These are phyloP conservation scores for Leccinum longicurvipes DNA, from an alignment of 768 basidiomycete genomes.

Conservation along the genomic window DNA sequence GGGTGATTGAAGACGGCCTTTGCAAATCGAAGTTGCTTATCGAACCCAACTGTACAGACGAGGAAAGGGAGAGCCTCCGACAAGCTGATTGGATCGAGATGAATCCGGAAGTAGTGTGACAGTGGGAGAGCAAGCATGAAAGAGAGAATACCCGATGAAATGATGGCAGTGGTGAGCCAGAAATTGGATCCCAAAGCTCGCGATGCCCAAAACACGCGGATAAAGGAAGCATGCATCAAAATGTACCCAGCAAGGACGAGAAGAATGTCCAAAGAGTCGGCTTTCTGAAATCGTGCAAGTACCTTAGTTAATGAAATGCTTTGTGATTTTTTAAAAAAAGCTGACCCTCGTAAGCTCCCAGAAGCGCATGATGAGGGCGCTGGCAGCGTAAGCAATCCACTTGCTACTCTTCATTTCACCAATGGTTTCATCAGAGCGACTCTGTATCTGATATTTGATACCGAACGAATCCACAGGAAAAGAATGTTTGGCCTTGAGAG, in stretches of 20 bases:
- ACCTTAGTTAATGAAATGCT: neutral
- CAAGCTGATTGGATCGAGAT: conserved; percentile 87
- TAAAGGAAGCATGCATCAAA: conserved; percentile 94
- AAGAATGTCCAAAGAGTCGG: conserved; percentile 93
- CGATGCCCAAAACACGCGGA: conserved; percentile 85
- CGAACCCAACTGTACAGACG: conserved; percentile 96
- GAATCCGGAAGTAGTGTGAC: conserved; percentile 73
- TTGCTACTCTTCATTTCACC: conserved; percentile 78
- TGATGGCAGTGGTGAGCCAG: conserved; percentile 67
- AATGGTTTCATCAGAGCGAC: conserved; percentile 46
- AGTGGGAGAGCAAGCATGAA: conserved; percentile 82
- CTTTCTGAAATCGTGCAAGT: conserved; percentile 53
- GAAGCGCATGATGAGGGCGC: conserved; percentile 74
- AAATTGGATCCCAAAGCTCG: conserved; percentile 77
- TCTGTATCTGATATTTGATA: conserved; percentile 52
- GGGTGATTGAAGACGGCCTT: conserved; percentile 86
- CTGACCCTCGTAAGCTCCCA: conserved; percentile 79
- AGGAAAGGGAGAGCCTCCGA: conserved; percentile 97
- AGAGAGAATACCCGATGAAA: conserved; percentile 77
- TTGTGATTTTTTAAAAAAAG: conserved; percentile 8
- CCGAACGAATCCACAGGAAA: conserved; percentile 38
- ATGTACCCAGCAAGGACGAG: conserved; percentile 94
- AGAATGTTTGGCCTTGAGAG: conserved; percentile 31
- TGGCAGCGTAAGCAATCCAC: conserved; percentile 87
- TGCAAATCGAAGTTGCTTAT: conserved; percentile 92